Conservation (phyloP, 768 basidiomycete genomes). For the Peribolospora baueri region DNA sequence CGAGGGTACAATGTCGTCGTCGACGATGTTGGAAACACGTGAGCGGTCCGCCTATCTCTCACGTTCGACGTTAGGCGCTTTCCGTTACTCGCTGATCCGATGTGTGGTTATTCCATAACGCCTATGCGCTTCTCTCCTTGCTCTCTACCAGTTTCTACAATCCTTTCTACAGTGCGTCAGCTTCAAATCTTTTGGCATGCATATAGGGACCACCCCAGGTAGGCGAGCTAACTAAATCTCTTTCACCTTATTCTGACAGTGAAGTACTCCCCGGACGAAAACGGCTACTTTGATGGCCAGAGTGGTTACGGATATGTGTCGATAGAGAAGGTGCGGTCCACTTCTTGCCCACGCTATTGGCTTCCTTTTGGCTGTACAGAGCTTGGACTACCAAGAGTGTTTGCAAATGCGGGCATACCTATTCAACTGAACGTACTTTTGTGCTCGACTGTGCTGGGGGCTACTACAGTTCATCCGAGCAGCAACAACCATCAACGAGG, state of each 20-base stretch:
- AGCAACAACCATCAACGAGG: conserved; percentile 50
- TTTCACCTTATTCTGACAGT: conserved; percentile 30
- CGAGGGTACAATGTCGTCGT: too few species aligned
- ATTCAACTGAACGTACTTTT: background rate
- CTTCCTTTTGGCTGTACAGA: background rate
- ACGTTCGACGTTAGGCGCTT: too few species aligned
- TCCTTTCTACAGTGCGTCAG: conserved; percentile 53
- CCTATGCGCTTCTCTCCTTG: too few species aligned
- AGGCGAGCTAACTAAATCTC: background rate
- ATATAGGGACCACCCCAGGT: conserved; percentile 6
- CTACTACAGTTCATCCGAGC: conserved; percentile 43
- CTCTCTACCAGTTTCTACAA: conserved; percentile 21
- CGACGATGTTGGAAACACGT: too few species aligned
- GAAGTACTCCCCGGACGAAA: conserved; percentile 82
- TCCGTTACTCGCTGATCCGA: too few species aligned
- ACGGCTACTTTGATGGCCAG: conserved; percentile 82
- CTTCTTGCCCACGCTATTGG: background rate
- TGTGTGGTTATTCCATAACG: too few species aligned
- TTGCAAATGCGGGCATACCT: background rate
- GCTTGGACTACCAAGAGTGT: background rate
- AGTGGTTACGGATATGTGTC: conserved; percentile 73
- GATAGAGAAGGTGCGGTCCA: conserved; percentile 36
- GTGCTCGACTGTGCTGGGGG: background rate
- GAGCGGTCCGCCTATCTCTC: too few species aligned
- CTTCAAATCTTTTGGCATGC: background rate